Evolutionary conservation across 179 eudicot species (phyloP).

Genomic region (Sideroxylon spinosum): DNA sequence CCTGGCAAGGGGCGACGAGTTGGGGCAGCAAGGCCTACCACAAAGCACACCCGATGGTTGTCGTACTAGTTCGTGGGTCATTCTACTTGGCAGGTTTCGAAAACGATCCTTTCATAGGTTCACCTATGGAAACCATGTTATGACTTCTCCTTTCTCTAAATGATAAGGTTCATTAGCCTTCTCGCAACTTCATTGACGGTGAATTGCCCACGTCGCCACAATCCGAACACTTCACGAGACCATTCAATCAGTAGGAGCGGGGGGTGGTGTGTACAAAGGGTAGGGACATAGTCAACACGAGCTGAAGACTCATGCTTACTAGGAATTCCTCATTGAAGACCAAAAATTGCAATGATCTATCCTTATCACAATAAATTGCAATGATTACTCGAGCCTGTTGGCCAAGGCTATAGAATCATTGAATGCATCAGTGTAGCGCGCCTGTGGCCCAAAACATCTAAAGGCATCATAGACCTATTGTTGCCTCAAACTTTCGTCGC

Average conservation of each 20-base stretch:
- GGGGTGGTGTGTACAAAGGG: slow-evolving; percentile 29
- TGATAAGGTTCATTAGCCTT: too few species aligned
- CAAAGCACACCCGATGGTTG: too few species aligned
- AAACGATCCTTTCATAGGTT: too few species aligned
- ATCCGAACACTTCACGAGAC: slow-evolving; percentile 34
- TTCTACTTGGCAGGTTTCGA: too few species aligned
- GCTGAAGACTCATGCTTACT: slow-evolving; percentile 39
- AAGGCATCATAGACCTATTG: too few species aligned
- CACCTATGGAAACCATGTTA: too few species aligned
- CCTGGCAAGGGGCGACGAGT: too few species aligned
- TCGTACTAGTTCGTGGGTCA: too few species aligned
- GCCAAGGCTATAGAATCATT: slow-evolving; percentile 47
- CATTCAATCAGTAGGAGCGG: slow-evolving; percentile 17
- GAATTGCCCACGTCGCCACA: slow-evolving; percentile 21
- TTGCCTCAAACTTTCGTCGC: too few species aligned
- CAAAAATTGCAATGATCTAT: slow-evolving; percentile 38
- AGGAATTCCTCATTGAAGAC: slow-evolving; percentile 35
- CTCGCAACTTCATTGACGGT: neutral
- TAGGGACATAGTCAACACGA: slow-evolving; percentile 32
- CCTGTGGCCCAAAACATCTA: slow-evolving; percentile 31
- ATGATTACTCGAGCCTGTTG: slow-evolving; percentile 34
- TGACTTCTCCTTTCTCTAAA: too few species aligned
- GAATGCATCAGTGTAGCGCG: slow-evolving; percentile 46
- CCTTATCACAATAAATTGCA: slow-evolving; percentile 25
- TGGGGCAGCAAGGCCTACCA: too few species aligned